Evolutionary conservation across 768 basidiomycete species (phyloP).

Genomic region (Russula virescens): DNA sequence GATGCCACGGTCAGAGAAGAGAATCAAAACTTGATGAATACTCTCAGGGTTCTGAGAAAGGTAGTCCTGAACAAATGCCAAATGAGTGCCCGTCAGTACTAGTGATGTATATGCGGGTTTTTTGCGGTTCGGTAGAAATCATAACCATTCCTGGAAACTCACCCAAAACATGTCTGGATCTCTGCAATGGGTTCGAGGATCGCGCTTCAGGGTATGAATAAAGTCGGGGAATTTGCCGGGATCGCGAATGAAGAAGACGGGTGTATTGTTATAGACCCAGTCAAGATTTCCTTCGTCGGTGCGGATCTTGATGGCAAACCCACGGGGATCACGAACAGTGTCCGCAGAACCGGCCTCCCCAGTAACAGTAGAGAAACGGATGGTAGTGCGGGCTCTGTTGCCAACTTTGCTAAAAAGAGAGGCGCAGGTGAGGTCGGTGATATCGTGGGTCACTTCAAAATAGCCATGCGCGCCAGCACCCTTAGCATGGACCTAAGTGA

Average conservation of each 20-base stretch:
- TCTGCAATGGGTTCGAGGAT: conserved; percentile 89
- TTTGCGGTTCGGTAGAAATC: background rate
- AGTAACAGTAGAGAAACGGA: conserved; percentile 91
- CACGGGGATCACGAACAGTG: conserved; percentile 89
- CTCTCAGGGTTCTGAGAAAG: conserved; percentile 85
- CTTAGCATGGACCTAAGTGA: conserved; percentile 76
- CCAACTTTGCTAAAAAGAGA: conserved; percentile 58
- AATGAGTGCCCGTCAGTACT: background rate
- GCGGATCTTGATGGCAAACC: conserved; percentile 85
- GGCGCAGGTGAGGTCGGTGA: conserved; percentile 76
- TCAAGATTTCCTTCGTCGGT: conserved; percentile 91
- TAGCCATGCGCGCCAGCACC: conserved; percentile 90
- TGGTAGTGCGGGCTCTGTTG: conserved; percentile 66
- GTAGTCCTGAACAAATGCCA: conserved; percentile 58
- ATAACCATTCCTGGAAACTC: conserved; percentile 18
- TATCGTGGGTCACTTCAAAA: conserved; percentile 84
- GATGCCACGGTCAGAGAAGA: conserved; percentile 93
- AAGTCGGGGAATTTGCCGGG: conserved; percentile 89
- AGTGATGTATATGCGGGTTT: background rate
- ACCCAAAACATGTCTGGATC: conserved; percentile 86
- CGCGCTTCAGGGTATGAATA: conserved; percentile 89
- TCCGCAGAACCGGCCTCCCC: conserved; percentile 88
- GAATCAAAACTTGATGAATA: conserved; percentile 83
- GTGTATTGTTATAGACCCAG: conserved; percentile 90
- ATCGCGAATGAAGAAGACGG: conserved; percentile 86